Percentiles rank a stretch among this genome's conserved stretches.
Evolutionary conservation across 2,329 filamentous ascomycete genomes (phyloP).

Genomic region (Neofusicoccum umdonicola): DNA sequence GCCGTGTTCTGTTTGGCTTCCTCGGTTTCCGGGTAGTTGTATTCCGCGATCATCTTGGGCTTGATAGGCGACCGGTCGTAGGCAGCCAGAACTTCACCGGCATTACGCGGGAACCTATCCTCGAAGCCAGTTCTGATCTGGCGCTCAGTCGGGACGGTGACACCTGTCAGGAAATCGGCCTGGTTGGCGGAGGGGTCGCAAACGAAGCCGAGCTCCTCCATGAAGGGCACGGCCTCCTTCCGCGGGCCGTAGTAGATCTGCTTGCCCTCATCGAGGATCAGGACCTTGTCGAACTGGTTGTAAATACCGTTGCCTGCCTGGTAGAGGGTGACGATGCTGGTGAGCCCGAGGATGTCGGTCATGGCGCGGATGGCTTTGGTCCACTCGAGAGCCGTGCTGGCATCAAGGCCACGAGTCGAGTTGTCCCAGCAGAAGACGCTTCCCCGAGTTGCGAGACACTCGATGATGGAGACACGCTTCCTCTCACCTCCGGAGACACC

Average conservation of each 20-base stretch:
- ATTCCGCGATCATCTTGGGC: conserved; percentile 53
- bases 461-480: conserved; percentile 68
- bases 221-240: conserved; percentile 59
- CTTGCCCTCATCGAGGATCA: conserved; percentile 71
- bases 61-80: conserved; percentile 55
- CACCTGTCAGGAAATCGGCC: conserved; percentile 73
- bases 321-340: conserved; percentile 67
- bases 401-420: conserved; percentile 74
- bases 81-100: conserved; percentile 40
- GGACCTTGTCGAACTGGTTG: conserved; percentile 67
- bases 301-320: conserved; percentile 52
- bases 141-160: conserved; percentile 53
- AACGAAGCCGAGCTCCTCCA: conserved; percentile 66
- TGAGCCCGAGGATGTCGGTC: conserved; percentile 72
- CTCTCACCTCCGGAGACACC: conserved; percentile 68
- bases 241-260: conserved; percentile 72
- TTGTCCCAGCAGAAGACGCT: conserved; percentile 58
- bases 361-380: conserved; percentile 74
- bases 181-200: conserved; percentile 63
- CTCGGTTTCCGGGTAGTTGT: conserved; percentile 56
- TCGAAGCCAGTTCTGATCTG: conserved; percentile 41
- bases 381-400: conserved; percentile 75
- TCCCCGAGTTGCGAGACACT: conserved; percentile 58
- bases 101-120: conserved; percentile 41
- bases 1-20: conserved; percentile 39